Conservation (phyloP, 805 yeast species). For the Nakazawaea anatomiae region DNA sequence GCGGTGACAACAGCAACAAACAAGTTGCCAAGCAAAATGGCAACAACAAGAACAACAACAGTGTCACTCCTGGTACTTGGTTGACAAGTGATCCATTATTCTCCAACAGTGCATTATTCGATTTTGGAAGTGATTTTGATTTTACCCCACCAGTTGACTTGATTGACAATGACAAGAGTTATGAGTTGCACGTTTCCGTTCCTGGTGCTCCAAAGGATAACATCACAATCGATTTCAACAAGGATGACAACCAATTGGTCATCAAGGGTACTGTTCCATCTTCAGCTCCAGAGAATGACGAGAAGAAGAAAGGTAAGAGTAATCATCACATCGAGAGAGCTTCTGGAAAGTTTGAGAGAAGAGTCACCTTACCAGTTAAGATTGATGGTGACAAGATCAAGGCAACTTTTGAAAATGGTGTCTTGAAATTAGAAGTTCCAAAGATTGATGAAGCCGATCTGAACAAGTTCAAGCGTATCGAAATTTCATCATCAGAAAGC, state of each 20-base stretch:
- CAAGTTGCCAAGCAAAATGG: constrained; percentile 10
- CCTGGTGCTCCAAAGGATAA: constrained; percentile 43
- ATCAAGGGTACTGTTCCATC: constrained; percentile 38
- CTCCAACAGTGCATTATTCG: constrained; percentile 3
- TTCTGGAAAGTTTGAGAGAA: constrained; percentile 36
- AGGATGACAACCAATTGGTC: constrained; percentile 34
- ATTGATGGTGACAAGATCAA: constrained; percentile 37
- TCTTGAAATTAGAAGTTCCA: constrained; percentile 36
- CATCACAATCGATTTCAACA: constrained; percentile 39
- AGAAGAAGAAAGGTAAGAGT: constrained; percentile 11
- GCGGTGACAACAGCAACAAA: background rate
- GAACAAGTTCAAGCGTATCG: constrained; percentile 18
- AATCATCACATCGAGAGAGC: constrained; percentile 26
- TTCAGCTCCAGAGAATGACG: constrained; percentile 5
- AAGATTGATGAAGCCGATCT: constrained; percentile 21
- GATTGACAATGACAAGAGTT: constrained; percentile 34
- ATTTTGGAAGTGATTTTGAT: constrained; percentile 10
- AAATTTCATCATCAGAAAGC: constrained; percentile 12
- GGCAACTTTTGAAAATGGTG: constrained; percentile 41
- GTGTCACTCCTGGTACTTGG: constrained; percentile 19
- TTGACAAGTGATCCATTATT: constrained; percentile 18
- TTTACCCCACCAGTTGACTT: constrained; percentile 41
- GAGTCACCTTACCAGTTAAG: constrained; percentile 34
- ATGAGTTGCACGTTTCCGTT: constrained; percentile 35
- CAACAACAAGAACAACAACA: constrained; percentile 5